Conservation (phyloP, 805 yeast genomes). For the Wickerhamomyces bisporus region DNA sequence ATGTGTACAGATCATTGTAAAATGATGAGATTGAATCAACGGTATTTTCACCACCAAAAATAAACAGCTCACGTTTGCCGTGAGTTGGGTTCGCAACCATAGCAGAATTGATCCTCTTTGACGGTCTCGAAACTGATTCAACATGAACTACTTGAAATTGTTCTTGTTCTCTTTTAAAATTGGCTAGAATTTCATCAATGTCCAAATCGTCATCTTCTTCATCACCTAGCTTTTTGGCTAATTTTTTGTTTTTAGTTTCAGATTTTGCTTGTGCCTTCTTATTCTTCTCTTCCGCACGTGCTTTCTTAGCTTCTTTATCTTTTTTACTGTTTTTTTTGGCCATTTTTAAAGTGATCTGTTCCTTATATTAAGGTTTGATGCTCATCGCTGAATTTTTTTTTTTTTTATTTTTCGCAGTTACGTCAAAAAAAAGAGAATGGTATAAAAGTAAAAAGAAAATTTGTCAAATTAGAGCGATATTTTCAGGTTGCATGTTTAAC, state of each 20-base stretch:
- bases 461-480: no score
- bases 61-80: slow-evolving; percentile 68
- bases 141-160: slow-evolving; percentile 68
- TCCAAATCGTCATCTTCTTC: slow-evolving; percentile 84
- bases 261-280: slow-evolving; percentile 74
- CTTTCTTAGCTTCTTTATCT: slow-evolving; percentile 87
- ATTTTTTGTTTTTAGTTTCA: slow-evolving; percentile 67
- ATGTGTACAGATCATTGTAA: slow-evolving; percentile 75
- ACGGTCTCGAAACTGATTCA: slow-evolving; percentile 54
- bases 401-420: no score
- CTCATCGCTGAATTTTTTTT: no score
- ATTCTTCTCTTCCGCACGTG: slow-evolving; percentile 76
- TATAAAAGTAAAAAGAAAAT: no score
- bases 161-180: slow-evolving; percentile 75
- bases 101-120: slow-evolving; percentile 66
- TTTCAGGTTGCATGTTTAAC: slow-evolving; percentile 23
- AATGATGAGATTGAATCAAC: slow-evolving; percentile 51
- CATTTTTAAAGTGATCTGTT: slow-evolving; percentile 38
- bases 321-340: slow-evolving; percentile 81
- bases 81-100: slow-evolving; percentile 71
- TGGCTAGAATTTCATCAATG: slow-evolving; percentile 75
- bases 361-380: no score
- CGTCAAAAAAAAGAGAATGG: no score
- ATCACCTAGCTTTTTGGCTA: slow-evolving; percentile 68
- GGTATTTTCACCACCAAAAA: slow-evolving; percentile 87